These are phyloP conservation scores for Phytophthora citrophthora DNA, from an alignment of 352 stramenopile species.

Conservation along the genomic window DNA sequence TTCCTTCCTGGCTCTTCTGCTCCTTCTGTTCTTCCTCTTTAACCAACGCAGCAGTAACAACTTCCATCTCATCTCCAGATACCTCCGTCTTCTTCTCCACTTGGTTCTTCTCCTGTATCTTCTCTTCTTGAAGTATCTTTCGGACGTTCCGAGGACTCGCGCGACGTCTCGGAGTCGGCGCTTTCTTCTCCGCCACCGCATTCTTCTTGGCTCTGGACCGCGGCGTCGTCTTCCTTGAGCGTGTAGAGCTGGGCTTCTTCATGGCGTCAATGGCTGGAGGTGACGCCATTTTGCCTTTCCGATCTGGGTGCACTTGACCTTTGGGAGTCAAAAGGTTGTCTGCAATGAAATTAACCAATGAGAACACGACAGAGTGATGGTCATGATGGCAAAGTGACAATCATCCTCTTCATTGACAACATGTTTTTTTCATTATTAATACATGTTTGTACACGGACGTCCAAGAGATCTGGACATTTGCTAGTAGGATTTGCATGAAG, in stretches of 20 bases:
- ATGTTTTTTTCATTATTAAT: too few relatives aligned
- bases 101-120: conserved; percentile 12
- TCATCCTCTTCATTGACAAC: too few relatives aligned
- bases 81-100: not conserved
- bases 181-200: conserved; percentile 20
- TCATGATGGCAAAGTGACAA: too few relatives aligned
- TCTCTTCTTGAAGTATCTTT: conserved; percentile 14
- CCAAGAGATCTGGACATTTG: too few relatives aligned
- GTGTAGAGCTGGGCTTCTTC: conserved; percentile 17
- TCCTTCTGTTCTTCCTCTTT: conserved; percentile 9
- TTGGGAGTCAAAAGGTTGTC: conserved; percentile 15
- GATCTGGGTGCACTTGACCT: conserved; percentile 26
- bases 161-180: conserved; percentile 32
- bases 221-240: conserved; percentile 26
- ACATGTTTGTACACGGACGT: too few relatives aligned
- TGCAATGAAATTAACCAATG: conserved; percentile 28
- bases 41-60: not conserved
- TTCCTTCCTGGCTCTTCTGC: not conserved
- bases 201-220: conserved; percentile 26
- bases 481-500: conserved; percentile 10
- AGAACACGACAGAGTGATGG: not conserved
- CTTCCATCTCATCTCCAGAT: not conserved
- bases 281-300: conserved; percentile 29
- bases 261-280: not conserved
- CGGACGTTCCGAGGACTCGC: conserved; percentile 24